Conservation (phyloP, 257 asterid genomes). For the Solanum pennellii region DNA sequence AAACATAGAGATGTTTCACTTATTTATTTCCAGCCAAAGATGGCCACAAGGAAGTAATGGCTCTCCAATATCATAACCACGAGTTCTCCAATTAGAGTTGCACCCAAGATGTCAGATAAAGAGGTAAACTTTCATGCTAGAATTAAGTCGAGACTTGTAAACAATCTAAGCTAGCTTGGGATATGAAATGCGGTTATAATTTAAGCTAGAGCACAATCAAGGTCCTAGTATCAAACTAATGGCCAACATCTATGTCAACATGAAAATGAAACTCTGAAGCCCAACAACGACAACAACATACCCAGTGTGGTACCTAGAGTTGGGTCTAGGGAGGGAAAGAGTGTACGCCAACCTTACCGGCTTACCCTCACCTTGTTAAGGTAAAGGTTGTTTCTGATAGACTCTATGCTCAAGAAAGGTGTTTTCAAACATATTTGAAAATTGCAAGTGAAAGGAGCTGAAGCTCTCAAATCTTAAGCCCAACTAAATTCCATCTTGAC, state of each 20-base stretch:
- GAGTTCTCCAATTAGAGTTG: not conserved
- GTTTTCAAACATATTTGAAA: not conserved
- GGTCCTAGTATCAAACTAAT: not conserved
- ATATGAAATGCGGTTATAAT: not conserved
- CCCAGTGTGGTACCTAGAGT: not conserved
- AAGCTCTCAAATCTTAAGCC: not conserved
- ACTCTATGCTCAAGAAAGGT: not conserved
- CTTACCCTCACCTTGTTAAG: not conserved
- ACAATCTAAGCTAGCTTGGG: not conserved
- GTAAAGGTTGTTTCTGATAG: not conserved
- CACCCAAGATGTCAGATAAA: not conserved
- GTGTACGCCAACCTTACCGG: not conserved
- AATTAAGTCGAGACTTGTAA: not conserved
- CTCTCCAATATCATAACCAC: not conserved
- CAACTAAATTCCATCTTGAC: not conserved
- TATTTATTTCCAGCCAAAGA: not conserved
- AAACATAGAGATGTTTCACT: too few relatives aligned
- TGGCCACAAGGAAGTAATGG: not conserved
- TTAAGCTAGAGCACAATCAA: not conserved
- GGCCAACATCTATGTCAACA: not conserved
- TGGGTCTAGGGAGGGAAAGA: not conserved
- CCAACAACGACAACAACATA: too few relatives aligned
- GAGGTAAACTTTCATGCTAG: not conserved
- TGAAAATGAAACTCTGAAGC: not conserved
- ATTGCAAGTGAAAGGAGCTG: not conserved